phyloP scores from a whole-genome alignment of 176 grass and related monocot species.

The Phoenix dactylifera region DNA sequence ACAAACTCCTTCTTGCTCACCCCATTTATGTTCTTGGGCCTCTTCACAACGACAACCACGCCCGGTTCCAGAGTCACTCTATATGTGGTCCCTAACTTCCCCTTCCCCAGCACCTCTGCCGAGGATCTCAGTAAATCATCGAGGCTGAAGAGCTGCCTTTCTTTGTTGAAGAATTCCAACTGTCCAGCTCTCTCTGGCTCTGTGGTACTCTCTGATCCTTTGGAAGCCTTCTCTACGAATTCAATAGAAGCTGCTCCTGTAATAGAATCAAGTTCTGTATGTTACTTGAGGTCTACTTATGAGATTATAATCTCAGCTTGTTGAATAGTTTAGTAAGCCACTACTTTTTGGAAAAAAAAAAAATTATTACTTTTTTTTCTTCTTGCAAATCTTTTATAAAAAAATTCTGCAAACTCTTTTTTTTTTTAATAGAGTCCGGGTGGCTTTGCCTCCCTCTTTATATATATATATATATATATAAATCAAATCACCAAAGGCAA shows the following conservation, averaged over 20 bases:
- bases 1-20: conserved; percentile 56
- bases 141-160: conserved; percentile 41
- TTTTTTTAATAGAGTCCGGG: no score
- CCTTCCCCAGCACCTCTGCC: conserved; percentile 73
- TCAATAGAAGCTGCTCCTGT: conserved; percentile 17
- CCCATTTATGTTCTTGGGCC: conserved; percentile 56
- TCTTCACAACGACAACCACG: conserved; percentile 56
- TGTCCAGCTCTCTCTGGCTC: neutral
- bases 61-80: conserved; percentile 36
- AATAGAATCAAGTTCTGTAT: neutral
- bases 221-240: conserved; percentile 42
- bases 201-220: conserved; percentile 20
- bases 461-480: no score
- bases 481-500: no score
- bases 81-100: conserved; percentile 73
- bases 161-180: conserved; percentile 49
- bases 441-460: no score
- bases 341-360: no score
- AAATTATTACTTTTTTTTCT: no score
- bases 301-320: no score
- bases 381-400: no score
- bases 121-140: conserved; percentile 61
- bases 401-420: no score
- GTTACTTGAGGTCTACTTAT: no score
- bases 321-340: no score